Base-by-base conservation (phyloP, 352 stramenopile species). In the Pilasporangium apinafurcum region DNA sequence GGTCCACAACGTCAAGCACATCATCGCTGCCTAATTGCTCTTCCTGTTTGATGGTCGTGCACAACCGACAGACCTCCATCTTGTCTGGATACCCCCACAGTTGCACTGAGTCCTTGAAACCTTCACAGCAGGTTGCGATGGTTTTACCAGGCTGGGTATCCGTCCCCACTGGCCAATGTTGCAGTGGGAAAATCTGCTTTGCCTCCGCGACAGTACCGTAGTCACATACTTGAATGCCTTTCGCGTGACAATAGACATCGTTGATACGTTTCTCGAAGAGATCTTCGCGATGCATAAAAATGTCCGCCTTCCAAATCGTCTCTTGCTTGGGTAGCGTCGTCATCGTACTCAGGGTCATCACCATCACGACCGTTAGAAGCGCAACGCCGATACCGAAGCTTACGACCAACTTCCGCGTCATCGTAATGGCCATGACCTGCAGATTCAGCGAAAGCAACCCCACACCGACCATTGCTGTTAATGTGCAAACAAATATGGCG, bases 1-100 rank as follows among this genome's bases (percentile, higher is more conserved):
- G 21, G n/a, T 68, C 21, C 21, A 79, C 66, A 0, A 56, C 60
- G 0, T 49, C 56, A 35, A 70, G 28, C 2, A 79, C 32, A 16
- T 35, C 33, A 26, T 61, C 47, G 26, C 64, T 39, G 25, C 48
- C 38, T 21, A 49, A 27, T 36, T 68, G 29, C 31, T 68, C 56
- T 18, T 71, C 53, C n/a, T 8, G 25, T 2, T 49, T 66, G 22
- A 73, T 61, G 40, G 55, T 64, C 3, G 48, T 18, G 36, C 66
- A 79, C 2, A 75, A 39, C 21, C 53, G 52, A 39, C 66, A 79
- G 27, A 79, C 41, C 51, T 72, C 34, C 63, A 79, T 79, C 46
- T 75, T 79, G 53, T 38, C 51, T 22, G 69, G 66, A 29, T 75
- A 79, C 8, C 44, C 66, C 66, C 63, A 75, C 37, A 62, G 60